Percentiles rank a stretch among this genome's conserved stretches.
Conservation (phyloP, 2,329 filamentous ascomycete genomes). For the Trichoderma hamatum region DNA sequence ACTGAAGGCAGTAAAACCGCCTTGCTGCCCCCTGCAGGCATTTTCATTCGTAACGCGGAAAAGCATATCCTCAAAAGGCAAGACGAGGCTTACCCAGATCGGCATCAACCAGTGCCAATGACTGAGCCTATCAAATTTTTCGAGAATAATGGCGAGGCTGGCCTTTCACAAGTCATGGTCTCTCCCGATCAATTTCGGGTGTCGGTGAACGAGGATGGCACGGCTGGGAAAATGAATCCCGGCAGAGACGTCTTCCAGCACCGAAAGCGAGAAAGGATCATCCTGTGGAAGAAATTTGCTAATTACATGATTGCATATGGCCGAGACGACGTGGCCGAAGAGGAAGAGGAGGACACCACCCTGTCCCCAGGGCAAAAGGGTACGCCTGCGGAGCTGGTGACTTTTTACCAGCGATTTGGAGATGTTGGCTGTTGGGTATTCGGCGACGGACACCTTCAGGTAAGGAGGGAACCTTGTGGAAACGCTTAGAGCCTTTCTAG, state of each 20-base stretch:
- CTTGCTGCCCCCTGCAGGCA: slow-evolving; percentile 68
- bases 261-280: slow-evolving; percentile 66
- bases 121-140: slow-evolving; percentile 69
- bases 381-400: slow-evolving; percentile 62
- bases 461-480: slow-evolving; percentile 38
- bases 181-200: slow-evolving; percentile 65
- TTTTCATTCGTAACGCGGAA: slow-evolving; percentile 72
- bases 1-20: slow-evolving; percentile 54
- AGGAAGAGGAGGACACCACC: slow-evolving; percentile 46
- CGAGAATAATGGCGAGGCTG: slow-evolving; percentile 68
- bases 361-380: slow-evolving; percentile 44
- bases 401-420: slow-evolving; percentile 80
- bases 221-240: slow-evolving; percentile 62
- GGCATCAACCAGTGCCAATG: slow-evolving; percentile 66
- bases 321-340: slow-evolving; percentile 66
- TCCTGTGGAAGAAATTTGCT: slow-evolving; percentile 73
- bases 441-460: slow-evolving; percentile 76
- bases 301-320: slow-evolving; percentile 77
- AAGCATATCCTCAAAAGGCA: slow-evolving; percentile 66
- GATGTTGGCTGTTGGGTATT: slow-evolving; percentile 84
- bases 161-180: slow-evolving; percentile 65
- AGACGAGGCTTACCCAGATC: slow-evolving; percentile 58
- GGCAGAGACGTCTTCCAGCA: slow-evolving; percentile 68
- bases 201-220: slow-evolving; percentile 58
- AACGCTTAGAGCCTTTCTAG: background rate